Evolutionary conservation across 208 protist genomes (phyloP).

Genomic region (Kentomonas sorsogonicus): DNA sequence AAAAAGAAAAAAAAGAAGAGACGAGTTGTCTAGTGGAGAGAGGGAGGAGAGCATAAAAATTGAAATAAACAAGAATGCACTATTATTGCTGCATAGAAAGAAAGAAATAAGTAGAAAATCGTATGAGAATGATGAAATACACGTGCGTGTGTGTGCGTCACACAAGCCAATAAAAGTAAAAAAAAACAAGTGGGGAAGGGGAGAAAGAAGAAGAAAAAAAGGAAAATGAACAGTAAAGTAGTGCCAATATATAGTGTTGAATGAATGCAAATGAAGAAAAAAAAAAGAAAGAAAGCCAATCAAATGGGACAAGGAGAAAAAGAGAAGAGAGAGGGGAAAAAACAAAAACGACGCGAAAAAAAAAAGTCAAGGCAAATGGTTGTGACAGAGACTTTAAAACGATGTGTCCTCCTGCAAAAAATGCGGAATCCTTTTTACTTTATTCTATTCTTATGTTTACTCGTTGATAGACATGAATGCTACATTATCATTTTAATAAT

Average conservation of each 20-base stretch:
- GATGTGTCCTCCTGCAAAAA: background rate
- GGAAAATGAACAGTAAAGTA: constrained; percentile 8
- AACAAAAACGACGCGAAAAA: background rate
- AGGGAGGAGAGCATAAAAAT: too few relatives aligned
- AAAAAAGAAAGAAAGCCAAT: background rate
- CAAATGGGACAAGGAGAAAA: background rate
- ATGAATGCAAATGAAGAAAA: background rate
- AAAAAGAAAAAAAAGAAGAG: too few relatives aligned
- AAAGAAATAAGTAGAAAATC: constrained; percentile 2
- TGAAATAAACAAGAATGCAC: background rate
- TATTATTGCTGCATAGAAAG: background rate
- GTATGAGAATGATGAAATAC: background rate
- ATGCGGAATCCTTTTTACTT: background rate
- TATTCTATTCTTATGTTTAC: background rate
- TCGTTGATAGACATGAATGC: background rate
- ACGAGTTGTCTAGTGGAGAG: too few relatives aligned
- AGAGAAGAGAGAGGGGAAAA: background rate
- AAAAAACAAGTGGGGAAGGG: background rate
- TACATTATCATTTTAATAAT: constrained; percentile 1
- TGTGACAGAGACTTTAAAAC: background rate
- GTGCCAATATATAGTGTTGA: background rate
- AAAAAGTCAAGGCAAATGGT: background rate
- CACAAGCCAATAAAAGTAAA: background rate
- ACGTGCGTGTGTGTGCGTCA: background rate
- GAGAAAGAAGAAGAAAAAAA: constrained; percentile 7